phyloP scores from a whole-genome alignment of 2,329 filamentous ascomycete species.

The Helminthosporium solani region DNA sequence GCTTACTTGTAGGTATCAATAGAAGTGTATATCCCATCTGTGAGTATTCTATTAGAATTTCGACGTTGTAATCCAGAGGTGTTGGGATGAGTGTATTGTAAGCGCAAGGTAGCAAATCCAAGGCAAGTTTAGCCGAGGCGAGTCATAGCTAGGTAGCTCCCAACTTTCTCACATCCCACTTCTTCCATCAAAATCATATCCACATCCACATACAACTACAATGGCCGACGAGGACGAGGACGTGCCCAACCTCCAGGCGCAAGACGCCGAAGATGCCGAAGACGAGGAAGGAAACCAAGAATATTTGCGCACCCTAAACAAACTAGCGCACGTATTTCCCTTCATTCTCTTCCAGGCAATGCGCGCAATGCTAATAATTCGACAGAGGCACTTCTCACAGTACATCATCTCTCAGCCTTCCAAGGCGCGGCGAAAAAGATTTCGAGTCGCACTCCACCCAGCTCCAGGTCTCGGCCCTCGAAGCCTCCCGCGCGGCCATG shows the following conservation, averaged over 20 bases:
- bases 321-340: constrained; percentile 50
- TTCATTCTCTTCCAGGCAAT: neutral
- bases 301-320: constrained; percentile 68
- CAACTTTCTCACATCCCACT: constrained; percentile 11
- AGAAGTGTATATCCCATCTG: constrained; percentile 26
- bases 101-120: neutral
- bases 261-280: constrained; percentile 43
- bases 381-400: constrained; percentile 18
- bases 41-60: constrained; percentile 28
- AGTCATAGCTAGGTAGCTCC: constrained; percentile 19
- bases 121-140: constrained; percentile 16
- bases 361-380: constrained; percentile 1
- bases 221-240: constrained; percentile 44
- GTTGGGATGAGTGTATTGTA: no score
- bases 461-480: constrained; percentile 74
- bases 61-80: constrained; percentile 26
- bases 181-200: constrained; percentile 2
- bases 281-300: constrained; percentile 82
- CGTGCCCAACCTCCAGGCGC: constrained; percentile 24
- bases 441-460: constrained; percentile 91
- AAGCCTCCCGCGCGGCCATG: constrained; percentile 82
- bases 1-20: constrained; percentile 21
- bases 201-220: constrained; percentile 1
- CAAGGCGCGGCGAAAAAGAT: constrained; percentile 94
- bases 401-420: constrained; percentile 57